Evolutionary conservation across 805 yeast species (phyloP), one percentile per base, ranked within the genome.

Genomic region (Maudiozyma serrabonitensis): DNA sequence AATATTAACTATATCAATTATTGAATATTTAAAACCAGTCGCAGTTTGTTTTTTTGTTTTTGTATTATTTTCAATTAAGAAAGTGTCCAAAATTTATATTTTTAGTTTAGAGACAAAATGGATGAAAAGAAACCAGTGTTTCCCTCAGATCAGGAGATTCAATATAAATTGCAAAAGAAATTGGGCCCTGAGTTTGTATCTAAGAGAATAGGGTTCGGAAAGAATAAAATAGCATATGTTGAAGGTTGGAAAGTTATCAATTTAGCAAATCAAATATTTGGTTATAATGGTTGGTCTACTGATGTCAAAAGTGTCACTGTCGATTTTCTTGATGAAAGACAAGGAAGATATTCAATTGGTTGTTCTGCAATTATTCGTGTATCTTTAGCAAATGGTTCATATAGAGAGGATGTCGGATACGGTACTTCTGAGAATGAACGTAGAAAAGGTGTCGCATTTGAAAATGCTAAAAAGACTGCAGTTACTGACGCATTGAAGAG

Each of bases 221-320:
- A 84, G 13, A 74, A 73, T 43, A 72, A 76, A 48, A 86, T 86
- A 4, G 80, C 84, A 2, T 85, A 86, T 57, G 74, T 86, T 40
- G 93, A 85, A 64, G 95, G 95, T 1, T 85, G 91, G 89, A 82
- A 79, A 60, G 91, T 87, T 2, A 75, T 86, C 38, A 83, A 83
- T 59, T 64, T 86, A 44, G 95, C 95, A 13, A 86, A 86, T 59
- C 84, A 82, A 56, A 80, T 86, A 3, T 85, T 86, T 72, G 95
- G 95, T 0, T 85, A 82, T 57, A 81, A 84, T 59, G 93, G 93
- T 1, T 86, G 95, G 95, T 73, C 75, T 55, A 80, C 89, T 0
- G 91, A 85, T 57, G 75, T 86, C 5, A 77, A 78, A 51, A 73
- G 72, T 41, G 75, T 81, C 15, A 80, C 76, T 28, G 83, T 85